phyloP scores from a whole-genome alignment of 2,329 filamentous ascomycete genomes.

The Cladophialophora exuberans region DNA sequence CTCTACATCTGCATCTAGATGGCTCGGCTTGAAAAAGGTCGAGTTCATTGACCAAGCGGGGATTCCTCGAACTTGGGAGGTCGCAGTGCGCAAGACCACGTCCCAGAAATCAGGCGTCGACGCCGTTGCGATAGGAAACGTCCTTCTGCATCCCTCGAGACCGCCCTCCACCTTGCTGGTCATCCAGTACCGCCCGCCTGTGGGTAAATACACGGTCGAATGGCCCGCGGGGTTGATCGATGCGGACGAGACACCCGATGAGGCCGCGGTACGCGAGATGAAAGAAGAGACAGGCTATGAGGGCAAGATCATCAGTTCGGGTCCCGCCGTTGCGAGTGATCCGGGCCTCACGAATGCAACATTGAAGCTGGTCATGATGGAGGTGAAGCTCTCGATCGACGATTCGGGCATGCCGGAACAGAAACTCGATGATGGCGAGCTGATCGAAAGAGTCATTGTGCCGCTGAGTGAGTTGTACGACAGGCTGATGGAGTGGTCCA shows the following conservation, averaged over 20 bases:
- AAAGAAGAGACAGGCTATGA: constrained; percentile 66
- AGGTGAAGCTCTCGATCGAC: constrained; percentile 55
- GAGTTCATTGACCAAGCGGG: constrained; percentile 29
- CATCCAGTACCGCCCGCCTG: constrained; percentile 62
- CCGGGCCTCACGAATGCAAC: constrained; percentile 64
- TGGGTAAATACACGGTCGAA: constrained; percentile 62
- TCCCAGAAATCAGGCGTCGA: constrained; percentile 62
- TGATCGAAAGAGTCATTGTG: constrained; percentile 63
- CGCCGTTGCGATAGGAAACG: constrained; percentile 61
- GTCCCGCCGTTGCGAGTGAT: constrained; percentile 69
- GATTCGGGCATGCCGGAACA: constrained; percentile 58
- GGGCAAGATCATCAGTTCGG: constrained; percentile 58
- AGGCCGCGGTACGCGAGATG: constrained; percentile 61
- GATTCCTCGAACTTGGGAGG: constrained; percentile 27
- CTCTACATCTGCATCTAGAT: constrained; percentile 41
- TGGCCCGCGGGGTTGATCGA: constrained; percentile 66
- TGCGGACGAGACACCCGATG: constrained; percentile 57
- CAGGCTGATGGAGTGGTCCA: constrained; percentile 41
- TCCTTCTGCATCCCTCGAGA: constrained; percentile 52
- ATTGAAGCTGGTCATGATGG: constrained; percentile 64
- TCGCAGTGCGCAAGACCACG: constrained; percentile 50
- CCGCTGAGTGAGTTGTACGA: constrained; percentile 61
- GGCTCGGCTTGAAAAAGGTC: constrained; percentile 45
- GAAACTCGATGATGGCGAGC: constrained; percentile 63
- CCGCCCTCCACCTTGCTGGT: constrained; percentile 54